phyloP scores from a whole-genome alignment of 495 filamentous ascomycete species.

The Podospora appendiculata region DNA sequence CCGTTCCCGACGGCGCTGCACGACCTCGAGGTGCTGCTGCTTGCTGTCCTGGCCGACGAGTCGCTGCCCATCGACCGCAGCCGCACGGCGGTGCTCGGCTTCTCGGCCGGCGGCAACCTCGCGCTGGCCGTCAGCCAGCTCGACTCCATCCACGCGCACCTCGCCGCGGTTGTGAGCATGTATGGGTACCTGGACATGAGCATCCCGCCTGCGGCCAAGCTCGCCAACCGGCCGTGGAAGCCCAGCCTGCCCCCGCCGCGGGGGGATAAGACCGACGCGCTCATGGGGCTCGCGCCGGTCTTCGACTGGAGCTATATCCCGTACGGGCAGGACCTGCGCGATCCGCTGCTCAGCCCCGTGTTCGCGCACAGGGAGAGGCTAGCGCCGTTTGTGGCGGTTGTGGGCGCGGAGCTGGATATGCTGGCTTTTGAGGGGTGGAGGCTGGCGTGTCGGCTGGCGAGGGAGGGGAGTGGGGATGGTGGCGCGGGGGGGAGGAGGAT shows the following conservation, averaged over 20 bases:
- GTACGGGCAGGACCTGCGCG: constrained; percentile 16
- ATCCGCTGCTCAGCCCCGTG: constrained; percentile 23
- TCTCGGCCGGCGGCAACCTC: constrained; percentile 26
- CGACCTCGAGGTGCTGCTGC: constrained; percentile 23
- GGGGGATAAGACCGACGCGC: constrained; percentile 10
- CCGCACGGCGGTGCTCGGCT: constrained; percentile 21
- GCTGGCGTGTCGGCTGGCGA: constrained; percentile 20
- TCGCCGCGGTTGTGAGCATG: constrained; percentile 17
- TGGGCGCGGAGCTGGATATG: constrained; percentile 44
- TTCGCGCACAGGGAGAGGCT: constrained; percentile 19
- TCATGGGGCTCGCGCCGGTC: constrained; percentile 7
- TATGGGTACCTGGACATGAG: constrained; percentile 22
- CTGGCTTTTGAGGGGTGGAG: constrained; percentile 25
- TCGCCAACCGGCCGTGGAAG: constrained; percentile 24
- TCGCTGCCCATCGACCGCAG: constrained; percentile 24
- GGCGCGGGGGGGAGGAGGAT: constrained; percentile 8
- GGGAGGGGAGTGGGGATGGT: not conserved
- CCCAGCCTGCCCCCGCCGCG: constrained; percentile 11
- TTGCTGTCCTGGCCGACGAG: constrained; percentile 20
- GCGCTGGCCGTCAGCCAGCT: constrained; percentile 22
- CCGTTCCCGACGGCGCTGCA: constrained; percentile 26
- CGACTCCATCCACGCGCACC: constrained; percentile 14
- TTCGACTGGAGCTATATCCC: constrained; percentile 26
- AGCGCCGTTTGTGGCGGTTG: constrained; percentile 33
- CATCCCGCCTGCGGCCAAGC: constrained; percentile 12